These are phyloP conservation scores for Hericium rajendrae DNA, from an alignment of 768 basidiomycete genomes.

Conservation along the genomic window DNA sequence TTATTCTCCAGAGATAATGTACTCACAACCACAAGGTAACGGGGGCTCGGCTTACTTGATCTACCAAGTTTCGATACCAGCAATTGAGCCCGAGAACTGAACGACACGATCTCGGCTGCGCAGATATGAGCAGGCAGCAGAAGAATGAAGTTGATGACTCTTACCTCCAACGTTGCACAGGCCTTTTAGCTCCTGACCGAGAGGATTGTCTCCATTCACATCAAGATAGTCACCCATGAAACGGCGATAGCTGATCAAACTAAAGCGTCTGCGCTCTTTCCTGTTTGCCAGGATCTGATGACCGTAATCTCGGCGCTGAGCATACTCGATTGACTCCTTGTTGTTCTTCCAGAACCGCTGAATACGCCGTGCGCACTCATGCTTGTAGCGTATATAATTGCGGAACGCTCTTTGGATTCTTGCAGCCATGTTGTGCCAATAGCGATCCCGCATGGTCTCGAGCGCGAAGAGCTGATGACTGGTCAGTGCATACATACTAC, in stretches of 20 bases:
- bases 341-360: conserved; percentile 99
- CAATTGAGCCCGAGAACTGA: conserved; percentile 74
- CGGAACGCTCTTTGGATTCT: conserved; percentile 95
- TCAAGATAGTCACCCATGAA: conserved; percentile 97
- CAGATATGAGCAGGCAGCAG: background rate
- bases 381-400: conserved; percentile 91
- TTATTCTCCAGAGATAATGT: background rate
- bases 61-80: conserved; percentile 78
- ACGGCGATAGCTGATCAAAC: conserved; percentile 86
- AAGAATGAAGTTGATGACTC: background rate
- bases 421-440: conserved; percentile 99
- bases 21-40: conserved; percentile 83
- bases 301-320: conserved; percentile 87
- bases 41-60: conserved; percentile 86
- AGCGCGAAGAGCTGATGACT: conserved; percentile 77
- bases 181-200: conserved; percentile 66
- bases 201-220: conserved; percentile 67
- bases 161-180: conserved; percentile 68
- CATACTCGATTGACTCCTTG: conserved; percentile 86
- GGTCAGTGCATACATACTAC: conserved; percentile 1
- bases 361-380: conserved; percentile 90
- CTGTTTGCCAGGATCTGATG: conserved; percentile 85
- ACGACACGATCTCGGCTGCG: conserved; percentile 67
- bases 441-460: conserved; percentile 97
- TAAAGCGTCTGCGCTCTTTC: conserved; percentile 91